Percentiles rank a stretch among this genome's conserved stretches.
Evolutionary conservation across 768 basidiomycete genomes (phyloP).

Genomic region (Trichaptum fuscoviolaceum): DNA sequence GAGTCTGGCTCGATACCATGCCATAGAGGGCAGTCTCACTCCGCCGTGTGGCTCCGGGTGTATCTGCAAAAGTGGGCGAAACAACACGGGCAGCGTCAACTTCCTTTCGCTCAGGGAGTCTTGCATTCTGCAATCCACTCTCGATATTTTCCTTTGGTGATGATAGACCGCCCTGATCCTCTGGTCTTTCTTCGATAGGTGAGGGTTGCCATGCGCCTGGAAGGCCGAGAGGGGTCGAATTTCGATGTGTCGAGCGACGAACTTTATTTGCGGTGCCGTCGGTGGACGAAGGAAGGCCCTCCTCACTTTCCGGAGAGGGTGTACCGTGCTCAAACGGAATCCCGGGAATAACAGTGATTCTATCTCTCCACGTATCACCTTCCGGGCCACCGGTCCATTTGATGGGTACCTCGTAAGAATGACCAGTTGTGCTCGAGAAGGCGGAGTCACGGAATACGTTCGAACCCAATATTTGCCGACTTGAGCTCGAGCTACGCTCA

Average conservation of each 20-base stretch:
- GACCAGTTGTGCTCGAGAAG: slow-evolving; percentile 42
- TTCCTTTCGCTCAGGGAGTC: slow-evolving; percentile 25
- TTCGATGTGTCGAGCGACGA: slow-evolving; percentile 13
- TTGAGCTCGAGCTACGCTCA: not conserved
- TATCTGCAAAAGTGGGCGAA: slow-evolving; percentile 46
- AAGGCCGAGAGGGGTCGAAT: slow-evolving; percentile 31
- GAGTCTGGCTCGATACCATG: slow-evolving; percentile 19
- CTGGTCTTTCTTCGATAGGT: slow-evolving; percentile 42
- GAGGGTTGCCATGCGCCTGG: slow-evolving; percentile 54
- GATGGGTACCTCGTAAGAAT: slow-evolving; percentile 49
- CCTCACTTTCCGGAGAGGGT: slow-evolving; percentile 8
- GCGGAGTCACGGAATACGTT: slow-evolving; percentile 64
- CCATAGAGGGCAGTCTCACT: slow-evolving; percentile 62
- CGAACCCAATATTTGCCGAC: slow-evolving; percentile 46
- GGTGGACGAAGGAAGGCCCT: slow-evolving; percentile 6
- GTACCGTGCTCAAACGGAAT: not conserved
- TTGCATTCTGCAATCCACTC: not conserved
- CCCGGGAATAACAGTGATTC: slow-evolving; percentile 17
- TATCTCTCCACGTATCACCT: not conserved
- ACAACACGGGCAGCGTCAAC: slow-evolving; percentile 42
- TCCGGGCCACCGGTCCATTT: slow-evolving; percentile 48
- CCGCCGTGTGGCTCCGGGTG: slow-evolving; percentile 37
- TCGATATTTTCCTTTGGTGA: not conserved
- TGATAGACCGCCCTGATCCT: not conserved
- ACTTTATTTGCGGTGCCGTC: not conserved